Evolutionary conservation across 2,329 filamentous ascomycete genomes (phyloP).

Genomic region (Epichloe gansuensis): DNA sequence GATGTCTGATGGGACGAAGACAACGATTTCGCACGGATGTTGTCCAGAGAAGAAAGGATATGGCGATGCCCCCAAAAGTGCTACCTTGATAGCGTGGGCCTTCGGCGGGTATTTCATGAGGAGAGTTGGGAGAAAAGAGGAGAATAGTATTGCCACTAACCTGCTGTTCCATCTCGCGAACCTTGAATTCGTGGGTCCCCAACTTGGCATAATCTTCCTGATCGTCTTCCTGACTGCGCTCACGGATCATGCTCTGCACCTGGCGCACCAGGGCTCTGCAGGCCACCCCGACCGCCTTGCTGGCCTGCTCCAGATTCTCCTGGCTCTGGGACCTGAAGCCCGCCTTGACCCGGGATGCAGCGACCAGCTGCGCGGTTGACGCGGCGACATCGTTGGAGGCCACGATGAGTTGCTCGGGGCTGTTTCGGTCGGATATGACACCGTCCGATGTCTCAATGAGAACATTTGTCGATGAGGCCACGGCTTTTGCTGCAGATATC

Average conservation of each 20-base stretch:
- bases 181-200: slow-evolving; percentile 93
- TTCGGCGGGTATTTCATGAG: background rate
- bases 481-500: slow-evolving; percentile 93
- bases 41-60: too few species aligned
- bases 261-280: slow-evolving; percentile 82
- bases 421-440: slow-evolving; percentile 83
- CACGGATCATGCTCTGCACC: slow-evolving; percentile 87
- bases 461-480: slow-evolving; percentile 84
- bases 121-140: background rate
- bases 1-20: background rate
- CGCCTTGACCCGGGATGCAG: slow-evolving; percentile 90
- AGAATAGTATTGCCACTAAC: slow-evolving; percentile 38
- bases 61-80: too few species aligned
- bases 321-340: slow-evolving; percentile 97
- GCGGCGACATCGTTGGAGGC: slow-evolving; percentile 95
- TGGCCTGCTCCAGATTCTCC: slow-evolving; percentile 78
- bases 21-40: too few species aligned
- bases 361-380: slow-evolving; percentile 90
- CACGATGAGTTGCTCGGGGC: slow-evolving; percentile 92
- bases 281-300: slow-evolving; percentile 81
- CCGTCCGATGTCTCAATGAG: slow-evolving; percentile 97
- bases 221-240: slow-evolving; percentile 71
- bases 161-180: slow-evolving; percentile 98
- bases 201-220: slow-evolving; percentile 78
- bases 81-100: background rate